These are phyloP conservation scores for Peronospora destructor DNA, from an alignment of 352 stramenopile genomes.

Conservation along the genomic window DNA sequence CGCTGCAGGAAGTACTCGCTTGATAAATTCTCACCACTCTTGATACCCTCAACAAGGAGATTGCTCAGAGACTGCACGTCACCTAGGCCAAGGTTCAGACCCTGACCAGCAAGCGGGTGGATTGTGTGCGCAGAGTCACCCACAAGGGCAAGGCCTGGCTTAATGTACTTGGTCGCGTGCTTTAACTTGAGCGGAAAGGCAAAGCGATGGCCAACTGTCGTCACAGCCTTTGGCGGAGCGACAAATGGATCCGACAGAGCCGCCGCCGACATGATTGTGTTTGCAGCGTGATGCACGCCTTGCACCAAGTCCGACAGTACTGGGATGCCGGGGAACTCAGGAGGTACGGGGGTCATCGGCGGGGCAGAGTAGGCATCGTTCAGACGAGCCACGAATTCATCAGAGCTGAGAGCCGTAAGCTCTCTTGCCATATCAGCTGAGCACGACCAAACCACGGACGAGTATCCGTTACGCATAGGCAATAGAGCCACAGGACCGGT, in stretches of 20 bases:
- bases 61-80: constrained; percentile 82
- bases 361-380: constrained; percentile 72
- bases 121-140: constrained; percentile 95
- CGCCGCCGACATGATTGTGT: constrained; percentile 68
- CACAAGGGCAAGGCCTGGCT: constrained; percentile 84
- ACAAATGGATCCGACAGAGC: constrained; percentile 74
- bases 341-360: constrained; percentile 37
- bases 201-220: constrained; percentile 67
- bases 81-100: constrained; percentile 91
- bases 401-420: constrained; percentile 56
- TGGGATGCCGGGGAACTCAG: constrained; percentile 70
- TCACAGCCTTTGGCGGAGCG: constrained; percentile 53
- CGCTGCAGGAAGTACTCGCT: constrained; percentile 68
- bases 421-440: constrained; percentile 73
- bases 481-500: constrained; percentile 84
- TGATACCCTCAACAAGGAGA: constrained; percentile 69
- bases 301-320: constrained; percentile 73
- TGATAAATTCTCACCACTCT: constrained; percentile 71
- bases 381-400: constrained; percentile 76
- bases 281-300: constrained; percentile 62
- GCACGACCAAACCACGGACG: constrained; percentile 89
- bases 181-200: constrained; percentile 88
- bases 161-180: constrained; percentile 83
- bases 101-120: constrained; percentile 93
- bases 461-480: constrained; percentile 86